phyloP scores from a whole-genome alignment of 306 rosid species.

The Acacia acuminata region DNA sequence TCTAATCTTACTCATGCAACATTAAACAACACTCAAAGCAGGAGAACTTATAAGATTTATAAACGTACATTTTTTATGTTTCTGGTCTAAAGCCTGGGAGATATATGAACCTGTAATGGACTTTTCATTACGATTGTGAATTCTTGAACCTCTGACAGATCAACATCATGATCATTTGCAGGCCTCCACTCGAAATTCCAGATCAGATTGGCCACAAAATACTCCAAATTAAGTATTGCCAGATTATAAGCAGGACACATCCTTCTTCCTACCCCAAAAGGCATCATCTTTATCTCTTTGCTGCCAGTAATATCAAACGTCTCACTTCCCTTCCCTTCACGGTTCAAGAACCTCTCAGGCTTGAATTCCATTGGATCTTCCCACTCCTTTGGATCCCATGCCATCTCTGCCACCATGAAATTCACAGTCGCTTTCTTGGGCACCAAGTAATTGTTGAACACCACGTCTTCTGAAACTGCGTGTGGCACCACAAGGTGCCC shows the following conservation, averaged over 20 bases:
- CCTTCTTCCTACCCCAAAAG: neutral
- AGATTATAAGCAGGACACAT: neutral
- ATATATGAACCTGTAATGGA: neutral
- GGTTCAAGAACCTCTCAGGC: neutral
- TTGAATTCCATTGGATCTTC: neutral
- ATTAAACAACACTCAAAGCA: too few species aligned
- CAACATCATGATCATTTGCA: neutral
- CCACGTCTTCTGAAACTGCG: neutral
- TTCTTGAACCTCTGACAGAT: neutral
- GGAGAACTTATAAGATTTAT: too few species aligned
- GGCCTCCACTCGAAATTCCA: slow-evolving; percentile 8
- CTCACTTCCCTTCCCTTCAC: neutral
- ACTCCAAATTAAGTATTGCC: neutral
- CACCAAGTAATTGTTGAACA: neutral
- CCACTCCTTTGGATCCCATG: neutral
- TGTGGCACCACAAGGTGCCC: neutral
- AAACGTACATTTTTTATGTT: too few species aligned
- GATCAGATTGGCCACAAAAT: neutral
- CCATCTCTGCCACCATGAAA: neutral
- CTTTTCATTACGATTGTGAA: neutral
- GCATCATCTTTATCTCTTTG: slow-evolving; percentile 5
- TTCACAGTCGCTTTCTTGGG: neutral
- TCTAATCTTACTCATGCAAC: too few species aligned
- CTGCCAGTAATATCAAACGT: neutral
- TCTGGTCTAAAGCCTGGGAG: neutral